Evolutionary conservation across 768 basidiomycete genomes (phyloP).

Genomic region (Termitomyces sp.): DNA sequence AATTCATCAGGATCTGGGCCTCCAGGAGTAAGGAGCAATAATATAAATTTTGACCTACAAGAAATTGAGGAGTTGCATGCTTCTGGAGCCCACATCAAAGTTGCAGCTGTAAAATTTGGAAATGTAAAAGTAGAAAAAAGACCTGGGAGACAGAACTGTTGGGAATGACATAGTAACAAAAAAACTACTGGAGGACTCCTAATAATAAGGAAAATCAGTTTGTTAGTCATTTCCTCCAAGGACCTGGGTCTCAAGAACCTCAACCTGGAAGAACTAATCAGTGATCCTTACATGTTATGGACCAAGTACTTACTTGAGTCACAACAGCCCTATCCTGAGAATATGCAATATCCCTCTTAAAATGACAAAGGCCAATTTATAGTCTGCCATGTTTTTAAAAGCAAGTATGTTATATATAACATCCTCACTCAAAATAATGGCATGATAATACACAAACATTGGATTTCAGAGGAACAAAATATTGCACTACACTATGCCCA

Average conservation of each 20-base stretch:
- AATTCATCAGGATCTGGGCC: background rate
- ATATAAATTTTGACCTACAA: background rate
- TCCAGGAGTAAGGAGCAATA: background rate
- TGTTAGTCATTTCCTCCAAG: background rate
- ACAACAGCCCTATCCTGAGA: background rate
- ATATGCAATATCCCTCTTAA: too few species aligned
- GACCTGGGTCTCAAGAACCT: background rate
- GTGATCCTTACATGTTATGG: background rate
- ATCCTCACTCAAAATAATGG: too few species aligned
- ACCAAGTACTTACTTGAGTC: background rate
- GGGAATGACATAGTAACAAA: background rate
- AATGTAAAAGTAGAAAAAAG: background rate
- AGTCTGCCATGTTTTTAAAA: too few species aligned
- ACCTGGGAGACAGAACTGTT: background rate
- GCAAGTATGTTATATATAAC: too few species aligned
- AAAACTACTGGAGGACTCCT: too few species aligned
- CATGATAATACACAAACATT: too few species aligned
- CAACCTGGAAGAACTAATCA: too few species aligned
- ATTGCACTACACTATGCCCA: too few species aligned
- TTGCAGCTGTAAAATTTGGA: background rate
- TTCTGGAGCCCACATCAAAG: background rate
- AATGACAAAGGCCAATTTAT: too few species aligned
- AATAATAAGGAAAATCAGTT: too few species aligned
- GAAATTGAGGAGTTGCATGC: background rate
- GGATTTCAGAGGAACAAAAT: too few species aligned